phyloP scores from a whole-genome alignment of 257 asterid genomes.

The Przewalskia tangutica region DNA sequence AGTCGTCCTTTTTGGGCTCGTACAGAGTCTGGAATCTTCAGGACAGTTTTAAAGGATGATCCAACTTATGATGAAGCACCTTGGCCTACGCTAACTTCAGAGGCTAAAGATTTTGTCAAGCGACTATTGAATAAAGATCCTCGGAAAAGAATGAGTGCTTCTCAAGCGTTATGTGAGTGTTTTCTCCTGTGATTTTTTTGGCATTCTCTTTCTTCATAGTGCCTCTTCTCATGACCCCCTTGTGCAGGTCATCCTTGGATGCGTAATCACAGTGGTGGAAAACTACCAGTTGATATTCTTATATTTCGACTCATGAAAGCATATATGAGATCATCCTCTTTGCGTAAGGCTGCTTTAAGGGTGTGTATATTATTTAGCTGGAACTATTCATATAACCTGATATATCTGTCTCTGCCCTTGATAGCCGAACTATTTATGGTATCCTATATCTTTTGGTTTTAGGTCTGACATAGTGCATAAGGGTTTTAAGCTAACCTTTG shows the following conservation, averaged over 20 bases:
- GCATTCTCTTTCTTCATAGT: background rate
- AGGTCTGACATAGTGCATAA: background rate
- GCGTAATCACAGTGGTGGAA: constrained; percentile 22
- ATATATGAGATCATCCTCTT: constrained; percentile 55
- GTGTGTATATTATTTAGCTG: constrained; percentile 24
- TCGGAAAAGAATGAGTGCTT: constrained; percentile 51
- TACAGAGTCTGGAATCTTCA: constrained; percentile 60
- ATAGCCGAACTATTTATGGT: background rate
- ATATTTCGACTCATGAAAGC: constrained; percentile 49
- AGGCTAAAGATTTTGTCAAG: constrained; percentile 50
- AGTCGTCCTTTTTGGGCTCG: constrained; percentile 71
- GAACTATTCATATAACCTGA: background rate
- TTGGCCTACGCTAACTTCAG: constrained; percentile 45
- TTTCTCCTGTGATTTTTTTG: background rate
- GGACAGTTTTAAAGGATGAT: constrained; percentile 44
- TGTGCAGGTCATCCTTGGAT: constrained; percentile 75
- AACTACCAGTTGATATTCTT: constrained; percentile 37
- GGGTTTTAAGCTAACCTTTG: background rate
- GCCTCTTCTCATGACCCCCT: background rate
- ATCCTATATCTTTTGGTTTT: constrained; percentile 1
- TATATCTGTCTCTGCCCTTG: background rate
- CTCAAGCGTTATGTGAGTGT: constrained; percentile 62
- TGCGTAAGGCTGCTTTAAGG: constrained; percentile 71
- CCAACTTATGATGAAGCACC: constrained; percentile 52
- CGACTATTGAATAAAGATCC: constrained; percentile 50